Evolutionary conservation across 1,284 basidiomycete genomes (phyloP).

Genomic region (Ustilago sp.): DNA sequence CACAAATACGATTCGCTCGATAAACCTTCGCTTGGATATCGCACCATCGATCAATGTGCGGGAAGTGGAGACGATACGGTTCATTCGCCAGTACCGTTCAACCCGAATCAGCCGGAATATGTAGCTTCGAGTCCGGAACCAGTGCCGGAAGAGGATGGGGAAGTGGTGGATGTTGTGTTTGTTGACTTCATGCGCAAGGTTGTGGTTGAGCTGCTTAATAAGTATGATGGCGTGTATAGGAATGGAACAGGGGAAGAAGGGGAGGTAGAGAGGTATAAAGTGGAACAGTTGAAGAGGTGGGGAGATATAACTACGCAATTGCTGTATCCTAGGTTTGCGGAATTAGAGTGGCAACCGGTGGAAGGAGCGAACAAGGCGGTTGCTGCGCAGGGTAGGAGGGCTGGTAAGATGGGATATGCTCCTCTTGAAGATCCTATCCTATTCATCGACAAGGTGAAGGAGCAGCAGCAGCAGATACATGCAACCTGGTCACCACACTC

Average conservation of each 20-base stretch:
- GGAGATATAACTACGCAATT: conserved; percentile 63
- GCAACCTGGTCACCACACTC: neutral
- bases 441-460: conserved; percentile 14
- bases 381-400: conserved; percentile 27
- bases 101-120: conserved; percentile 61
- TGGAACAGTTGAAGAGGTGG: conserved; percentile 52
- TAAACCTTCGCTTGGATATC: conserved; percentile 62
- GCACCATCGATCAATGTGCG: conserved; percentile 62
- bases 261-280: conserved; percentile 24
- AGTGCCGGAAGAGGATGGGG: conserved; percentile 31
- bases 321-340: conserved; percentile 60
- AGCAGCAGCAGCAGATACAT: conserved; percentile 10
- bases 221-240: conserved; percentile 31
- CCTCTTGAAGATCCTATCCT: conserved; percentile 10
- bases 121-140: conserved; percentile 56
- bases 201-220: conserved; percentile 45
- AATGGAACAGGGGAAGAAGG: conserved; percentile 14
- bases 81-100: conserved; percentile 56
- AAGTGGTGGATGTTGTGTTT: conserved; percentile 56
- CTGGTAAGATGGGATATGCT: conserved; percentile 47
- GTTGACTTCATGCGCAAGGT: conserved; percentile 44
- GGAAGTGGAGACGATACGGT: conserved; percentile 64
- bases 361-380: conserved; percentile 36
- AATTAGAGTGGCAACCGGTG: conserved; percentile 51
- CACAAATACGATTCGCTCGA: conserved; percentile 46